Evolutionary conservation across 805 yeast species (phyloP), one percentile per base, ranked within the genome.

Genomic region (Kluyveromyces dobzhanskii): DNA sequence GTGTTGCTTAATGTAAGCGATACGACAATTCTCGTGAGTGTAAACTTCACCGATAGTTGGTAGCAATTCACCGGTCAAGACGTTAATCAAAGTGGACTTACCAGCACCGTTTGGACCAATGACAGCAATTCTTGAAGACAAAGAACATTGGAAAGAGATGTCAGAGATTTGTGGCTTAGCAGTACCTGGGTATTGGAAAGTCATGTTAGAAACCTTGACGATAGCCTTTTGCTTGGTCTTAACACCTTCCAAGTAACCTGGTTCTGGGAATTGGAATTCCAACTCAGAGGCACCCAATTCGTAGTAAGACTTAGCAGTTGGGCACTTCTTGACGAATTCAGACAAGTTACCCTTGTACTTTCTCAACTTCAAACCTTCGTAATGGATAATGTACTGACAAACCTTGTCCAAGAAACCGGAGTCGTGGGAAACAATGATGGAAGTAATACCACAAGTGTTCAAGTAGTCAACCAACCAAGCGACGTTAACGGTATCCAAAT

Each of bases 21-120:
- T 92, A 83, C 98, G 95, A 78, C 94, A 84, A 75, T 92, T 92
- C 78, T 90, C 97, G 78, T 92, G 98, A 45, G 88, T 94, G 82
- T 92, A 92, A 64, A 92, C 97, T 70, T 92, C 97, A 87, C 98
- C 98, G 40, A 61, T 61, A 53, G 97, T 92, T 75, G 98, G 98
- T 68, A 92, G 76, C 64, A 92, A 83, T 78, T 92, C 98, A 85
- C 98, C 98, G 54, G 98, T 92, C 73, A 92, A 82, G 48, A 92
- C 97, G 68, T 92, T 92, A 70, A 92, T 90, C 74, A 92, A 80
- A 60, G 98, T 92, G 51, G 98, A 90, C 73, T 92, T 92, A 83
- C 98, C 98, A 66, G 98, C 98, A 85, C 98, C 98, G 73, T 92
- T 92, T 71, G 98, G 98, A 72, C 98, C 98, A 76, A 92, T 90